A percentile compares a stretch with the other conserved stretches of the same genome.
Conservation (phyloP, 1,284 basidiomycete species). For the Rhodotorula sp. region DNA sequence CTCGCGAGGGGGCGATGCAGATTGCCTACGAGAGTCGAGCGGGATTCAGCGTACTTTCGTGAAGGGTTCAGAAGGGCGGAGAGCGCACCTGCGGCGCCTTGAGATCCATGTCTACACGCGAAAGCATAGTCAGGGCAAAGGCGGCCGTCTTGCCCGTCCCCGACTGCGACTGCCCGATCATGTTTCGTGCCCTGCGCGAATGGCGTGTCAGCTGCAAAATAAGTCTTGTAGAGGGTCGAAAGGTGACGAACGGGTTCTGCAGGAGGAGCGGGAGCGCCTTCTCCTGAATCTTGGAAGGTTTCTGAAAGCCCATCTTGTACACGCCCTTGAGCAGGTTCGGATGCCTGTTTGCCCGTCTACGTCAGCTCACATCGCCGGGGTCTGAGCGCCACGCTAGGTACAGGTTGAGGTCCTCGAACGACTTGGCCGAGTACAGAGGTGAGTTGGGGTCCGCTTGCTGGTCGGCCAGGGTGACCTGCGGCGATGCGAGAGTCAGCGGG, state of each 20-base stretch:
- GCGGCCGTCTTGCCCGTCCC: slow-evolving; percentile 99
- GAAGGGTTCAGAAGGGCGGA: background rate
- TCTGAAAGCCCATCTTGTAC: slow-evolving; percentile 93
- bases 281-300: slow-evolving; percentile 99
- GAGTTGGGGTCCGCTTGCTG: slow-evolving; percentile 96
- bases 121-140: slow-evolving; percentile 96
- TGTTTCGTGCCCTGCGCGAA: slow-evolving; percentile 76
- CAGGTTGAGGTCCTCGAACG: slow-evolving; percentile 93
- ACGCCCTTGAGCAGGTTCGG: slow-evolving; percentile 92
- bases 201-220: background rate
- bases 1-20: slow-evolving; percentile 91
- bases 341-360: slow-evolving; percentile 59
- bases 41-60: background rate
- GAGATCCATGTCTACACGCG: slow-evolving; percentile 80
- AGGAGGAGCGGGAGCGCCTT: slow-evolving; percentile 90
- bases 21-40: slow-evolving; percentile 64
- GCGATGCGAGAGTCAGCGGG: background rate
- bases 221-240: too few species aligned
- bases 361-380: background rate
- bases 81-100: slow-evolving; percentile 75
- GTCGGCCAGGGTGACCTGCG: slow-evolving; percentile 93
- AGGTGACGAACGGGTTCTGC: slow-evolving; percentile 72
- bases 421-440: slow-evolving; percentile 88
- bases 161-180: slow-evolving; percentile 99
- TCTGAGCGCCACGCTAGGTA: slow-evolving; percentile 53